These are phyloP conservation scores for Aureobasidium mangrovei DNA, from an alignment of 2,329 filamentous ascomycete genomes.

Conservation along the genomic window DNA sequence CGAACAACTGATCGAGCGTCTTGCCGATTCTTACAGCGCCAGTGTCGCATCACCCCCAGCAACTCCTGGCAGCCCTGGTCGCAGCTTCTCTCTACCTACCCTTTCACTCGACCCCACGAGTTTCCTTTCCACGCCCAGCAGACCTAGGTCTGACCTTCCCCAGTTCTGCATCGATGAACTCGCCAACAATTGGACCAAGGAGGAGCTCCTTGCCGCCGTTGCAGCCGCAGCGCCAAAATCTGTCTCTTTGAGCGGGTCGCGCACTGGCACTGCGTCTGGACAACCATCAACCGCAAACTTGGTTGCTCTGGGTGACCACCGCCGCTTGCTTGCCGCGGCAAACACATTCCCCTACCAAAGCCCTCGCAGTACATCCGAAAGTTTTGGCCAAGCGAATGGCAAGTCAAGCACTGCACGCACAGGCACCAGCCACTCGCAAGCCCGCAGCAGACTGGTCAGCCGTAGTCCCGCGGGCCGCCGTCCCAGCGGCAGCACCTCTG, in stretches of 20 bases:
- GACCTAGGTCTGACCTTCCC: constrained; percentile 52
- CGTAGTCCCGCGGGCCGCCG: constrained; percentile 13
- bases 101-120: constrained; percentile 34
- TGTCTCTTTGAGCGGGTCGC: constrained; percentile 67
- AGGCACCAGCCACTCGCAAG: constrained; percentile 8
- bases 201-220: constrained; percentile 59
- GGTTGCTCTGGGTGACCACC: constrained; percentile 18
- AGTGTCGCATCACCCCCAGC: constrained; percentile 54
- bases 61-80: constrained; percentile 42
- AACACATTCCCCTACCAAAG: constrained; percentile 15
- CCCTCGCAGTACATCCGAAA: constrained; percentile 10
- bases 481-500: constrained; percentile 31
- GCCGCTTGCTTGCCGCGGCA: constrained; percentile 19
- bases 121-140: constrained; percentile 16
- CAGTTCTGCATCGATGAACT: constrained; percentile 63
- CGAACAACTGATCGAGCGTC: constrained; percentile 60
- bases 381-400: neutral
- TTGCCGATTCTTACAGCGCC: constrained; percentile 62
- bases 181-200: constrained; percentile 70
- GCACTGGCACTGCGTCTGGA: constrained; percentile 29
- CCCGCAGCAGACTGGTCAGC: constrained; percentile 1
- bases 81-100: constrained; percentile 54
- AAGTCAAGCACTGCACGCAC: constrained; percentile 3
- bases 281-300: constrained; percentile 28
- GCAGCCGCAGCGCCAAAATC: constrained; percentile 60